A percentile compares a stretch with the other conserved stretches of the same genome.
These are phyloP conservation scores for Euphorbia tirucalli DNA, from an alignment of 345 rosid genomes.

Conservation along the genomic window DNA sequence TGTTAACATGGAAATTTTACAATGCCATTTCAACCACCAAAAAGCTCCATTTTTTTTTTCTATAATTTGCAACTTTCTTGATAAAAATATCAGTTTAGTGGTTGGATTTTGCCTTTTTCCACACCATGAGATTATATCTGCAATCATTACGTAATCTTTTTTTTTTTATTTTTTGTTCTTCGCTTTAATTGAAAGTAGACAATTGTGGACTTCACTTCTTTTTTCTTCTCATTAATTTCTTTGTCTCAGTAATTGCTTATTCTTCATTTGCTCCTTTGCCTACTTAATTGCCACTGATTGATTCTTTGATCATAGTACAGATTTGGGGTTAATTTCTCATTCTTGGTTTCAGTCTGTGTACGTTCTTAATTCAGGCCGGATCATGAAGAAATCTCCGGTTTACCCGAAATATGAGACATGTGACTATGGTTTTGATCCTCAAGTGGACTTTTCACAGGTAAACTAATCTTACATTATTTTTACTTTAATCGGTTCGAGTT, in stretches of 20 bases:
- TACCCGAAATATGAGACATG: constrained; percentile 27
- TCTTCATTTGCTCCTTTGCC: not conserved
- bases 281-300: not conserved
- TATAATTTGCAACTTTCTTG: not conserved
- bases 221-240: not conserved
- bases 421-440: constrained; percentile 47
- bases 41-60: constrained; percentile 19
- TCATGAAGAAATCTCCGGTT: constrained; percentile 29
- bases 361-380: no score
- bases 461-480: not conserved
- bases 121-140: constrained; percentile 9
- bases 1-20: no score
- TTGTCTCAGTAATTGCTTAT: not conserved
- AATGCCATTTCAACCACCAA: constrained; percentile 28
- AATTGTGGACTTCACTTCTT: constrained; percentile 12
- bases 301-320: not conserved
- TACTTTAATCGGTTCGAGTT: no score
- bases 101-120: constrained; percentile 20
- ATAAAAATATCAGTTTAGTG: constrained; percentile 22
- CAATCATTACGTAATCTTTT: constrained; percentile 14
- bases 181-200: constrained; percentile 10
- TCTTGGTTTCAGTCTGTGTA: not conserved
- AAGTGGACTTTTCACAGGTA: constrained; percentile 47
- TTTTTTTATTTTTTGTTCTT: not conserved
- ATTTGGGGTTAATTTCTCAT: not conserved